Evolutionary conservation across 1,284 basidiomycete species (phyloP).

Genomic region (Cryptococcus sp.): DNA sequence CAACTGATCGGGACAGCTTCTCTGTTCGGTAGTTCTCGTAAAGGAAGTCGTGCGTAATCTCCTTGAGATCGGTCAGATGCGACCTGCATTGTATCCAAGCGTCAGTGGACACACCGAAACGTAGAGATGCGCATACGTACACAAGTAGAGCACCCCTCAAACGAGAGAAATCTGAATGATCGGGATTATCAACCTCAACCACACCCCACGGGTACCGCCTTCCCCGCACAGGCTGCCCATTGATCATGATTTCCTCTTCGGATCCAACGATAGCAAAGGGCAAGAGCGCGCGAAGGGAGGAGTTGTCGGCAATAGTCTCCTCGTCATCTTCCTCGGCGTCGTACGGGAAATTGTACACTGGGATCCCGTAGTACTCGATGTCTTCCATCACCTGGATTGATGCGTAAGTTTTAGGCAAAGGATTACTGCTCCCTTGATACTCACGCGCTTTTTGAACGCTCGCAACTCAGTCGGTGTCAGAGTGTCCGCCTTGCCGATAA

Average conservation of each 20-base stretch:
- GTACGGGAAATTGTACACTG: slow-evolving; percentile 99
- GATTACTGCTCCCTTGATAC: slow-evolving; percentile 37
- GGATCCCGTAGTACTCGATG: slow-evolving; percentile 97
- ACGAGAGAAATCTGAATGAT: slow-evolving; percentile 95
- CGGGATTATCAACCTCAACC: slow-evolving; percentile 97
- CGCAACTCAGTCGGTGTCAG: slow-evolving; percentile 87
- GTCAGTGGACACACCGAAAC: background rate
- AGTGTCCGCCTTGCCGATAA: slow-evolving; percentile 96
- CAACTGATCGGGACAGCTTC: slow-evolving; percentile 91
- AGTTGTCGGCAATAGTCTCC: slow-evolving; percentile 97
- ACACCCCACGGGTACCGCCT: slow-evolving; percentile 97
- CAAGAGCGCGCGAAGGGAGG: slow-evolving; percentile 83
- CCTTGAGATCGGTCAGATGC: slow-evolving; percentile 88
- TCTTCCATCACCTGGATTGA: slow-evolving; percentile 89
- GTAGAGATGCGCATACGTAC: slow-evolving; percentile 54
- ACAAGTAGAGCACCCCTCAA: slow-evolving; percentile 86
- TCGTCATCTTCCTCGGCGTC: slow-evolving; percentile 99
- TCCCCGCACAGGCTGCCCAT: slow-evolving; percentile 87
- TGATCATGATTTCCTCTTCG: slow-evolving; percentile 92
- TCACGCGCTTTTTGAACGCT: slow-evolving; percentile 93
- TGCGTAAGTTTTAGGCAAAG: background rate
- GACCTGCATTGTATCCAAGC: slow-evolving; percentile 60
- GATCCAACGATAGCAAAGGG: slow-evolving; percentile 98
- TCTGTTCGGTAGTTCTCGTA: slow-evolving; percentile 96
- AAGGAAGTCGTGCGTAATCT: slow-evolving; percentile 86